These are phyloP conservation scores for Linum trigynum DNA, from an alignment of 345 rosid species.

Conservation along the genomic window DNA sequence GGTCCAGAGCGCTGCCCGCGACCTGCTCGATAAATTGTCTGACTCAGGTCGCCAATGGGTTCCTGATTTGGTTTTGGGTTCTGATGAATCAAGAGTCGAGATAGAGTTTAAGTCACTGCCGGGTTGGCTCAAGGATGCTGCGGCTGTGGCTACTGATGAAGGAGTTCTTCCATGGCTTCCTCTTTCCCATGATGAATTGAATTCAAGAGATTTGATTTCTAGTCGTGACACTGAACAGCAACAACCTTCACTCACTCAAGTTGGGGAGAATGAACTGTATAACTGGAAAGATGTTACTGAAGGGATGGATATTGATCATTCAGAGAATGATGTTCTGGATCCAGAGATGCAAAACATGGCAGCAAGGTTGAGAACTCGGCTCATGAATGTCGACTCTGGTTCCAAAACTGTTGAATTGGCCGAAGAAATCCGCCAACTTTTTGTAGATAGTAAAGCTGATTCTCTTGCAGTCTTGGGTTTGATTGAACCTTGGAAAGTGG, in stretches of 20 bases:
- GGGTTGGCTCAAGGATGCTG: conserved; percentile 39
- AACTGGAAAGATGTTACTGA: conserved; percentile 19
- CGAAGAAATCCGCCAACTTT: conserved; percentile 38
- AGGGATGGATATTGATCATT: conserved; percentile 23
- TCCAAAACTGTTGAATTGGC: conserved; percentile 35
- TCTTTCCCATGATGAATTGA: conserved; percentile 25
- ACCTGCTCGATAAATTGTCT: conserved; percentile 56
- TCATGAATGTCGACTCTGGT: conserved; percentile 37
- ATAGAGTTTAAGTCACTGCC: conserved; percentile 47
- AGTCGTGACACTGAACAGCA: conserved; percentile 20
- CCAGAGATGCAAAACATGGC: conserved; percentile 34
- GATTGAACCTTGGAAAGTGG: conserved; percentile 68
- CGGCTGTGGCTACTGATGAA: conserved; percentile 11
- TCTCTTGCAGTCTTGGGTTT: conserved; percentile 35
- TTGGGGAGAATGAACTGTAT: conserved; percentile 26
- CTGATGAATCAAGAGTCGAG: conserved; percentile 20
- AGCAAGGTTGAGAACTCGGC: conserved; percentile 25
- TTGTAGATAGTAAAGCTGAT: conserved; percentile 33
- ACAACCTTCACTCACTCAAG: conserved; percentile 19
- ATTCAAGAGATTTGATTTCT: conserved; percentile 21
- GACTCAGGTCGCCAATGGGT: conserved; percentile 29
- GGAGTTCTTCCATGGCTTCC: conserved; percentile 63
- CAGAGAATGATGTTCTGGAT: conserved; percentile 19
- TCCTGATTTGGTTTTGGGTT: conserved; percentile 35
- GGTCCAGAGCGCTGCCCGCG: conserved; percentile 52